These are phyloP conservation scores for Cercospora zeae-maydis DNA, from an alignment of 2,329 filamentous ascomycete species.

Conservation along the genomic window DNA sequence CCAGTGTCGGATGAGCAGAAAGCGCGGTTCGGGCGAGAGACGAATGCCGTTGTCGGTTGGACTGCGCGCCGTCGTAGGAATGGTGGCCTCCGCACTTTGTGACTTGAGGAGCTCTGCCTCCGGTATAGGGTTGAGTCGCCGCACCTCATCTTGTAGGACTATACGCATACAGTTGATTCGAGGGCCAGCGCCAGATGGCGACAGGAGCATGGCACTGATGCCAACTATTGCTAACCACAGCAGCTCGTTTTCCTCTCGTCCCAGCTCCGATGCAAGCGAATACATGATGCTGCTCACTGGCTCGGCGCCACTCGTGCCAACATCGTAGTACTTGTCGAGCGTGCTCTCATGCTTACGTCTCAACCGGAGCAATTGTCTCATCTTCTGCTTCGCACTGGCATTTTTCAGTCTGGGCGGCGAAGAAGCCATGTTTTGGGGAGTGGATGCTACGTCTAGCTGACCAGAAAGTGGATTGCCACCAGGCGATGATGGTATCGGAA, in stretches of 20 bases:
- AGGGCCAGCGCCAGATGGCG: constrained; percentile 59
- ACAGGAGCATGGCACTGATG: constrained; percentile 88
- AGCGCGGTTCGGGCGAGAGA: constrained; percentile 87
- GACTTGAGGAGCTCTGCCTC: constrained; percentile 49
- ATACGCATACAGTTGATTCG: constrained; percentile 73
- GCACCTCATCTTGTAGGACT: constrained; percentile 86
- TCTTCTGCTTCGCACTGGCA: constrained; percentile 67
- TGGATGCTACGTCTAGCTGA: constrained; percentile 33
- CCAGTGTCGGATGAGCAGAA: constrained; percentile 92
- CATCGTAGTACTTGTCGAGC: constrained; percentile 76
- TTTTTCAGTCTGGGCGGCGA: constrained; percentile 58
- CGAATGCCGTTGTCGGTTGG: constrained; percentile 90
- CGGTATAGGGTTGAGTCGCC: constrained; percentile 81
- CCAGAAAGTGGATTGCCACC: constrained; percentile 32
- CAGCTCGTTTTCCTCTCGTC: constrained; percentile 92
- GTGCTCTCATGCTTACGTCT: constrained; percentile 72
- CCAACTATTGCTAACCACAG: constrained; percentile 94
- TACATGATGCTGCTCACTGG: constrained; percentile 94
- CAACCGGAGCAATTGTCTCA: constrained; percentile 69
- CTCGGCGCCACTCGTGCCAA: constrained; percentile 88
- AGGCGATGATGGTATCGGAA: constrained; percentile 68
- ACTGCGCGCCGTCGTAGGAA: constrained; percentile 81
- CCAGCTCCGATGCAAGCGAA: constrained; percentile 88
- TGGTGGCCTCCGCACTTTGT: constrained; percentile 71
- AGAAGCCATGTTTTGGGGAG: constrained; percentile 43